Evolutionary conservation across 345 rosid genomes (phyloP), one percentile per base, ranked within the genome.

Genomic region (Passiflora organensis): DNA sequence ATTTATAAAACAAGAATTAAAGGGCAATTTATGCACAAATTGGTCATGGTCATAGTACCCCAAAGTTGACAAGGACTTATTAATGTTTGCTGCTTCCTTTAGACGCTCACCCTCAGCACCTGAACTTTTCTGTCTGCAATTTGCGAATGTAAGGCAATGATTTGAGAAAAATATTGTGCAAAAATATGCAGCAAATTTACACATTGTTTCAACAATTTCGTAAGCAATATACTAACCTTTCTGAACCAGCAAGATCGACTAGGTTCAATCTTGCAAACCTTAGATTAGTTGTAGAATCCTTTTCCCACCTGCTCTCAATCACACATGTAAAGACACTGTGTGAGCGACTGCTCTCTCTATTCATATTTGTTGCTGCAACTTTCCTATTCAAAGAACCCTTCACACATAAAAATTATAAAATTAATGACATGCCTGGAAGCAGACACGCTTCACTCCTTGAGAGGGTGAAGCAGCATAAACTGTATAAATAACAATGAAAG

Each of bases 51-150:
- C 41, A 5, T 5, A 45, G 58, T 86, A 91, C 99, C 99, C 99
- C 48, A 91, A 78, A 34, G 99, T 88, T 52, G 99, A 91, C 58
- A 91, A 60, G 52, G 99, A 89, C 77, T 89, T 91, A 74, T 91
- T 91, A 71, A 91, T 91, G 60, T 65, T 91, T 62, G 96, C 96
- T 54, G 99, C 99, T 86, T 91, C 99, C 66, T 89, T 91, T 45
- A 91, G 64, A 51, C 99, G 96, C 46, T 91, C 96, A 50, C 99
- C 99, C 64, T 91, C 99, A 63, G 96, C 96, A 55, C 99, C 99
- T 52, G 99, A 91, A 64, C 57, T 82, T 74, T 91, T 91, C 68
- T 88, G 96, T 84, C 98, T 91, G 63, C 65, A 58, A 59, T 39
- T 52, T 59, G 52, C 49, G 39, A 69, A 58, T 25, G 52, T 38